Conservation (phyloP, 2,329 filamentous ascomycete genomes). For the Hypoxylon sp. region DNA sequence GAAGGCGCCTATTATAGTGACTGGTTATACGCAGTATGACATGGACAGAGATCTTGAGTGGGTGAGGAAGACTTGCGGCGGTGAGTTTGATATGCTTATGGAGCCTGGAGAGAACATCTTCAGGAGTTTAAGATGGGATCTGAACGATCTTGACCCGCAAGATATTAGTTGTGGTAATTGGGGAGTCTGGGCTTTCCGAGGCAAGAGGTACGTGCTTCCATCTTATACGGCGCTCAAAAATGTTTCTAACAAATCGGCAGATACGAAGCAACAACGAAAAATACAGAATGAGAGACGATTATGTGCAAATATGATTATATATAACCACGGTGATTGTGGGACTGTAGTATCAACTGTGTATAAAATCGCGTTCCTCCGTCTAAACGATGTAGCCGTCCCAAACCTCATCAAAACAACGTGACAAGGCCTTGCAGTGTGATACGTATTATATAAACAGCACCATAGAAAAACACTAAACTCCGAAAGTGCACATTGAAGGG, state of each 20-base stretch:
- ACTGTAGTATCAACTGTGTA: slow-evolving; percentile 15
- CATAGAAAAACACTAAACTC: slow-evolving; percentile 4
- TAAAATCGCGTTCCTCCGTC: slow-evolving; percentile 25
- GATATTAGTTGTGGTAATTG: slow-evolving; percentile 97
- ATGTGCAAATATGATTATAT: slow-evolving; percentile 16
- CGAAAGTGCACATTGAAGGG: background rate
- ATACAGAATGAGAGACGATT: slow-evolving; percentile 50
- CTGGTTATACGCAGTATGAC: slow-evolving; percentile 95
- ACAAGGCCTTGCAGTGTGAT: background rate
- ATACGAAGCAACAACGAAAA: slow-evolving; percentile 75
- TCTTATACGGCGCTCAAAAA: background rate
- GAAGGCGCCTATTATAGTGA: slow-evolving; percentile 93
- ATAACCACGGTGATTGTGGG: slow-evolving; percentile 6
- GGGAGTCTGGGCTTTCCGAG: slow-evolving; percentile 97
- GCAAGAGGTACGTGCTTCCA: slow-evolving; percentile 81
- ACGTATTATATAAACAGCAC: background rate
- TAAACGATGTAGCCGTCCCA: slow-evolving; percentile 1
- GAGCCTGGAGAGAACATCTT: slow-evolving; percentile 95
- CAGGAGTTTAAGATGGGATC: slow-evolving; percentile 93
- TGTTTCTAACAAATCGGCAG: slow-evolving; percentile 59
- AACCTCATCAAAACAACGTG: slow-evolving; percentile 7
- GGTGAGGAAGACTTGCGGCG: slow-evolving; percentile 86
- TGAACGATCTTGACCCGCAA: slow-evolving; percentile 95
- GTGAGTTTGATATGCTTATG: slow-evolving; percentile 92
- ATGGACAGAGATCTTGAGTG: slow-evolving; percentile 94